These are phyloP conservation scores for Chondrus crispus DNA, from an alignment of 23 red algal genomes.

Conservation along the genomic window DNA sequence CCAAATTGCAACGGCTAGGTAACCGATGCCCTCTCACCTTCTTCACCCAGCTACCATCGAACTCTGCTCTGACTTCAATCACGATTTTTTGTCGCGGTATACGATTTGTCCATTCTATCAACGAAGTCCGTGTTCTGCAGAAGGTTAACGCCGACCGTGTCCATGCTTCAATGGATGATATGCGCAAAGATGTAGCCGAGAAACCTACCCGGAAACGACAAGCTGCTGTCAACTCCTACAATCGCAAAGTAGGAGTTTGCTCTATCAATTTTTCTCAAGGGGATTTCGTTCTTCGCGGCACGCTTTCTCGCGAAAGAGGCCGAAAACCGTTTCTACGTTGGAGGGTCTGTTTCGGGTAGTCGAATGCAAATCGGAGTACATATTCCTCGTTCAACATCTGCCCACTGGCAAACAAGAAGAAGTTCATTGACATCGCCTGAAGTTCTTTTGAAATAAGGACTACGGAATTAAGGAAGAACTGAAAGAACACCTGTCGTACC, in stretches of 20 bases:
- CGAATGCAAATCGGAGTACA: neutral
- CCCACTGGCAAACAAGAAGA: neutral
- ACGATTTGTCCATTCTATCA: too few relatives aligned
- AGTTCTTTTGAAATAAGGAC: constrained; percentile 2
- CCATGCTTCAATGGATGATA: neutral
- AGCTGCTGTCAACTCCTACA: neutral
- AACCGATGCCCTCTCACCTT: constrained; percentile 21
- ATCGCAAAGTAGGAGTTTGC: neutral
- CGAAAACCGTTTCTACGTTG: neutral
- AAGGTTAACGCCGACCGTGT: too few relatives aligned
- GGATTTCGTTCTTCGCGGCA: neutral
- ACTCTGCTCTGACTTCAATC: too few relatives aligned
- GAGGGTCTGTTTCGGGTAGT: neutral
- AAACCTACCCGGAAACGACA: neutral
- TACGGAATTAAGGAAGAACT: neutral
- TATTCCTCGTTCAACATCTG: neutral
- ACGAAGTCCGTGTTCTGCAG: too few relatives aligned
- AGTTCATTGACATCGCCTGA: neutral
- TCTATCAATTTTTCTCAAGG: constrained; percentile 1
- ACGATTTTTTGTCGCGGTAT: too few relatives aligned
- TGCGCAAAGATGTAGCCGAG: constrained; percentile 15
- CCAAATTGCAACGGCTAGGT: neutral
- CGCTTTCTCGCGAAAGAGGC: neutral
- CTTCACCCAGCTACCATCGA: too few relatives aligned
- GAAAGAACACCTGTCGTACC: neutral